These are phyloP conservation scores for Breviolum minutum DNA, from an alignment of 73 alveolate species.

Conservation along the genomic window DNA sequence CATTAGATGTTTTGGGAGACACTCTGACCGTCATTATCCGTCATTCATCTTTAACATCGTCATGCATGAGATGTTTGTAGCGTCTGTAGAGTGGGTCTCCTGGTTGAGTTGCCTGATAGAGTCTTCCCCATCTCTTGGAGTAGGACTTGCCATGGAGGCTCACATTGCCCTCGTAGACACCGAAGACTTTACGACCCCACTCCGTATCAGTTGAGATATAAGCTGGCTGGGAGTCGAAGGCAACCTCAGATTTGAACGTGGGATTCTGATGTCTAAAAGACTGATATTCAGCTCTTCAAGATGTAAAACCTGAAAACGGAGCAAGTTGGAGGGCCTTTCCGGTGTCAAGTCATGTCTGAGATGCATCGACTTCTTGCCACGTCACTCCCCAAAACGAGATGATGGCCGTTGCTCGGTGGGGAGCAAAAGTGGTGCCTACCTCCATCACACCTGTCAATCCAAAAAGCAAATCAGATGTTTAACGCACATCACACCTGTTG, in stretches of 20 bases:
- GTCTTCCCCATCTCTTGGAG: constrained; percentile 30
- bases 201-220: constrained; percentile 54
- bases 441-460: constrained; percentile 45
- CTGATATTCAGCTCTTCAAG: background rate
- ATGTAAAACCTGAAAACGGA: no score
- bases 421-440: constrained; percentile 84
- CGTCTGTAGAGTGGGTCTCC: background rate
- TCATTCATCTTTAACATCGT: no score
- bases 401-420: constrained; percentile 72
- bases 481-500: background rate
- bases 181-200: constrained; percentile 91
- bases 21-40: no score
- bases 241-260: background rate
- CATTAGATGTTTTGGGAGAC: no score
- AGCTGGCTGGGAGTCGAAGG: constrained; percentile 71
- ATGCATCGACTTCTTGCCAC: background rate
- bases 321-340: no score
- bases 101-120: background rate
- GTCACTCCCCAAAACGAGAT: constrained; percentile 88
- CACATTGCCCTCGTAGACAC: constrained; percentile 94
- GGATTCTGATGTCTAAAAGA: background rate
- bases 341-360: no score
- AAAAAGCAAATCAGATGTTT: background rate
- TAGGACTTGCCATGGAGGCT: constrained; percentile 90
- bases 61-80: no score